phyloP scores from a whole-genome alignment of 305 asterid genomes.

The Fraxinus sp. region DNA sequence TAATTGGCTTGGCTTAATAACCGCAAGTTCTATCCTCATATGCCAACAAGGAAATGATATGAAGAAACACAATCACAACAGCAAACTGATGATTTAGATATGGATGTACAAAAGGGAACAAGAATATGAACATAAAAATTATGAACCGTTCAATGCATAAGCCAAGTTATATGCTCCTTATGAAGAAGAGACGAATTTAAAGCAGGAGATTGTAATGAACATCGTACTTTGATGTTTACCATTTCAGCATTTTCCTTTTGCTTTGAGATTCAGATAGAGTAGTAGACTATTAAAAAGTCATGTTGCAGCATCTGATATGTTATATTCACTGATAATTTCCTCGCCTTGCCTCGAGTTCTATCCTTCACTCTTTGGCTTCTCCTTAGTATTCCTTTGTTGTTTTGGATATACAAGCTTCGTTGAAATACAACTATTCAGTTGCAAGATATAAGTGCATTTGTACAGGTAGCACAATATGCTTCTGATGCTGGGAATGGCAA shows the following conservation, averaged over 20 bases:
- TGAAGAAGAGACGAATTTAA: not conserved
- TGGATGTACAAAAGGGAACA: not conserved
- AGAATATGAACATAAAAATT: not conserved
- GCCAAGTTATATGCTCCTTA: not conserved
- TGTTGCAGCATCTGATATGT: not conserved
- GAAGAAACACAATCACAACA: not conserved
- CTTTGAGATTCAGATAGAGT: not conserved
- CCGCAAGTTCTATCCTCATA: not conserved
- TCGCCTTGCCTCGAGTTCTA: not conserved
- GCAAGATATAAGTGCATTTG: not conserved
- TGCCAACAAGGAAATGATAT: not conserved
- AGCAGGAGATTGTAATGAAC: not conserved
- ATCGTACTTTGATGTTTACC: not conserved
- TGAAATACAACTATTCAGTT: not conserved
- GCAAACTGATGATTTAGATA: not conserved
- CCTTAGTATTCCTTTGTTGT: not conserved
- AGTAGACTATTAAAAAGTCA: not conserved
- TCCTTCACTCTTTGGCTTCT: not conserved
- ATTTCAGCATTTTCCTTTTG: not conserved
- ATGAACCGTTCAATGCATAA: not conserved
- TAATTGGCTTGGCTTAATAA: not conserved
- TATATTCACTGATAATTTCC: not conserved
- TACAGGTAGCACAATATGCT: conserved; percentile 93
- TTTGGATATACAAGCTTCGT: not conserved
- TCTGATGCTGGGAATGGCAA: conserved; percentile 76